Evolutionary conservation across 2,329 filamentous ascomycete species (phyloP).

Genomic region (Fusarium bactridioides): DNA sequence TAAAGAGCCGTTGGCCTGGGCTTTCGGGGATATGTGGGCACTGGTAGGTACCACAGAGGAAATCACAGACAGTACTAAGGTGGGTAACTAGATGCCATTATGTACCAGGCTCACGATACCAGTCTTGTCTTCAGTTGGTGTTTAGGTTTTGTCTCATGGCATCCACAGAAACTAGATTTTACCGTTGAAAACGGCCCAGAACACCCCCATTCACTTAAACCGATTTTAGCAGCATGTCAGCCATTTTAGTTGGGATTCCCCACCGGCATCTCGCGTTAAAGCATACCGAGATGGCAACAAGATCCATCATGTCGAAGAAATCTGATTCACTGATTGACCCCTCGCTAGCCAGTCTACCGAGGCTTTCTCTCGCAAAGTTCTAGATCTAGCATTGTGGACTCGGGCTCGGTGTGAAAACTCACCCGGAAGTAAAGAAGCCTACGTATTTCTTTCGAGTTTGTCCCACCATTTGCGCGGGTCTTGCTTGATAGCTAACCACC

Average conservation of each 20-base stretch:
- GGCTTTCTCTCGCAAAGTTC: background rate
- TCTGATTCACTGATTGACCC: constrained; percentile 7
- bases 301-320: constrained; percentile 6
- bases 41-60: background rate
- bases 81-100: background rate
- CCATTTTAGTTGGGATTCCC: constrained; percentile 10
- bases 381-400: constrained; percentile 3
- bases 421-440: background rate
- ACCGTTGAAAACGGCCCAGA: background rate
- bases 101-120: constrained; percentile 1
- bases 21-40: constrained; percentile 25
- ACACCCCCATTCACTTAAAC: too few species aligned
- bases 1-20: constrained; percentile 25
- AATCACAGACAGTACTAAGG: background rate
- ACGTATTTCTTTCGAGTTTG: background rate
- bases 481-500: constrained; percentile 25
- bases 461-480: constrained; percentile 32
- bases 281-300: constrained; percentile 28
- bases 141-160: background rate
- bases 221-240: background rate
- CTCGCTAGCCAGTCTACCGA: constrained; percentile 18
- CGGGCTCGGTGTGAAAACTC: constrained; percentile 10
- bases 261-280: constrained; percentile 40
- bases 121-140: background rate
- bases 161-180: background rate